Percentiles rank a stretch among this genome's conserved stretches.
Evolutionary conservation across 768 basidiomycete genomes (phyloP).

Genomic region (Lactarius psammicola): DNA sequence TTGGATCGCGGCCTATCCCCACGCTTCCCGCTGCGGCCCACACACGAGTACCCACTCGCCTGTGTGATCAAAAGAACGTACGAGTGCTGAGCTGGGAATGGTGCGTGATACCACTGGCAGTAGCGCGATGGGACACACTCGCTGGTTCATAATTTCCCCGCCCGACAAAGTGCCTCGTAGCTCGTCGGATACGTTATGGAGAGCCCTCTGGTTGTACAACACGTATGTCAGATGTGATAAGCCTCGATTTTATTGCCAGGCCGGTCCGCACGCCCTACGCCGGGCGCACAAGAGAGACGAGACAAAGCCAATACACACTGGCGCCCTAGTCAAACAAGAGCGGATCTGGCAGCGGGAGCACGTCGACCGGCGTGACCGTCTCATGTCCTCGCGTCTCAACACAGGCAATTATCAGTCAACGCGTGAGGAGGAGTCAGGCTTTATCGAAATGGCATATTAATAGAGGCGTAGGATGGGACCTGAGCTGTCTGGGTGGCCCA

Average conservation of each 20-base stretch:
- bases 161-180: slow-evolving; percentile 87
- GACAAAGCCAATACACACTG: slow-evolving; percentile 43
- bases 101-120: too few species aligned
- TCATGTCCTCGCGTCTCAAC: too few species aligned
- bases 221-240: not conserved
- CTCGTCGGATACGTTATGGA: slow-evolving; percentile 91
- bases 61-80: slow-evolving; percentile 31
- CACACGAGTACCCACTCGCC: slow-evolving; percentile 88
- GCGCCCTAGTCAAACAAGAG: slow-evolving; percentile 86
- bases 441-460: too few species aligned
- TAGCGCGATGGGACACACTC: slow-evolving; percentile 22
- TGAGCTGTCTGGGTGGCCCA: too few species aligned
- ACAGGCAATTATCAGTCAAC: too few species aligned
- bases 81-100: not conserved
- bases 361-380: slow-evolving; percentile 41
- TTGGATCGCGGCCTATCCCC: slow-evolving; percentile 86
- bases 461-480: too few species aligned
- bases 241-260: not conserved
- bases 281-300: not conserved
- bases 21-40: slow-evolving; percentile 96
- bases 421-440: too few species aligned
- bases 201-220: slow-evolving; percentile 56
- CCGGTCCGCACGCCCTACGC: too few species aligned
- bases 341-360: slow-evolving; percentile 69
- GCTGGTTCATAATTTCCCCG: slow-evolving; percentile 81